phyloP scores from a whole-genome alignment of 495 filamentous ascomycete genomes.

The Evansstolkia leycettana region DNA sequence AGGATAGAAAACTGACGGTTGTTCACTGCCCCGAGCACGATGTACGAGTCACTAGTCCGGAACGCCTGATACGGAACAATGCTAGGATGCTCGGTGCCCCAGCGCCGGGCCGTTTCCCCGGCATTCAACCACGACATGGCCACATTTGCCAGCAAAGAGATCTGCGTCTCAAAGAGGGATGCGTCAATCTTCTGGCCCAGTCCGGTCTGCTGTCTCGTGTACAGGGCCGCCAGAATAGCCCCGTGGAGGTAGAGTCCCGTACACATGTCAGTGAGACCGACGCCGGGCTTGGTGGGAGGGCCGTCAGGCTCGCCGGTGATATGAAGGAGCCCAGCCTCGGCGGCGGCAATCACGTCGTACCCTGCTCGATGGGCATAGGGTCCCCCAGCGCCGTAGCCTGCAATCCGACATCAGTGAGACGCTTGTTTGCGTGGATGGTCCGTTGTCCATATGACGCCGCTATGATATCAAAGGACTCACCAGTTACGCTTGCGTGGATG shows the following conservation, averaged over 20 bases:
- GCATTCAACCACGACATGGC: constrained; percentile 73
- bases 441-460: too few species aligned
- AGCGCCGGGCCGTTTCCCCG: constrained; percentile 52
- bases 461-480: too few species aligned
- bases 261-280: constrained; percentile 80
- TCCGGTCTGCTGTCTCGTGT: constrained; percentile 47
- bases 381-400: constrained; percentile 67
- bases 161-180: constrained; percentile 71
- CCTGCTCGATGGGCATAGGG: constrained; percentile 71
- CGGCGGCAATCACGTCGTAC: constrained; percentile 92
- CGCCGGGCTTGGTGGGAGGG: constrained; percentile 79
- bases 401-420: too few species aligned
- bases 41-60: constrained; percentile 66
- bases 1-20: constrained; percentile 68
- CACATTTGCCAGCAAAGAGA: constrained; percentile 74
- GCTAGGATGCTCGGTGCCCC: constrained; percentile 74
- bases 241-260: constrained; percentile 82
- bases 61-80: constrained; percentile 85
- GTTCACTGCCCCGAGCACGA: constrained; percentile 78
- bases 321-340: constrained; percentile 85
- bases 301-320: constrained; percentile 74
- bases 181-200: constrained; percentile 78
- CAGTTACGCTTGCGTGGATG: constrained; percentile 19
- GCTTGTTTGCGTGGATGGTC: too few species aligned
- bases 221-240: constrained; percentile 69